Evolutionary conservation across 345 rosid species (phyloP), one percentile per base, ranked within the genome.

Genomic region (Salix suchowensis): DNA sequence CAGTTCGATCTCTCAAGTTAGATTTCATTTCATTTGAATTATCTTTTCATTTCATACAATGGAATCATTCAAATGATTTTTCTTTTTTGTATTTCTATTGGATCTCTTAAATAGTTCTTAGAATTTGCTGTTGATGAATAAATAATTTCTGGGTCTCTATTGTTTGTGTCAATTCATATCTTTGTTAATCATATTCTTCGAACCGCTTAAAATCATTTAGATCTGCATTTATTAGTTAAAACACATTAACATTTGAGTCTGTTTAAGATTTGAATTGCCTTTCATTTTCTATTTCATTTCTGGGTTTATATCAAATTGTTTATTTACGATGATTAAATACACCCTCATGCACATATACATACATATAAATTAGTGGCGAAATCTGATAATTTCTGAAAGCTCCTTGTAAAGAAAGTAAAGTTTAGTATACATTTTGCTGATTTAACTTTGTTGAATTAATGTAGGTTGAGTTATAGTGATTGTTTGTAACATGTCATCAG

Each of bases 401-500:
- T 18, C 64, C 28, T 10, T 58, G 0, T 10, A n/a, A 58, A 58
- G 64, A 58, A 58, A 58, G 26, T 58, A 11, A 58, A 58, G 64
- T 24, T 58, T 23, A 23, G 28, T 23, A 4, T 23, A 23, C 28
- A 10, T n/a, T 58, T 58, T 50, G 21, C 26, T 48, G 34, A 46
- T 48, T 74, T 70, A 52, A 48, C 21, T 7, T 28, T 39, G 26
- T 37, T 76, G 19, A 40, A 19, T 67, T 62, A 15, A 28, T 37
- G 39, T 37, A 67, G 78, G 71, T 24, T 36, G 26, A 39, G 19
- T 6, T 23, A 16, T 26, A 16, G 19, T 26, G 39, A 19, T 61
- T 69, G 40, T 11, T 61, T 5, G 5, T 28, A n/a, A 66, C 40
- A 96, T 96, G 99, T 91, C 98, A 80, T 92, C 97, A 7, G 97